Base-by-base conservation (phyloP, 2,329 filamentous ascomycete genomes). In the Ilyonectria mors-panacis region DNA sequence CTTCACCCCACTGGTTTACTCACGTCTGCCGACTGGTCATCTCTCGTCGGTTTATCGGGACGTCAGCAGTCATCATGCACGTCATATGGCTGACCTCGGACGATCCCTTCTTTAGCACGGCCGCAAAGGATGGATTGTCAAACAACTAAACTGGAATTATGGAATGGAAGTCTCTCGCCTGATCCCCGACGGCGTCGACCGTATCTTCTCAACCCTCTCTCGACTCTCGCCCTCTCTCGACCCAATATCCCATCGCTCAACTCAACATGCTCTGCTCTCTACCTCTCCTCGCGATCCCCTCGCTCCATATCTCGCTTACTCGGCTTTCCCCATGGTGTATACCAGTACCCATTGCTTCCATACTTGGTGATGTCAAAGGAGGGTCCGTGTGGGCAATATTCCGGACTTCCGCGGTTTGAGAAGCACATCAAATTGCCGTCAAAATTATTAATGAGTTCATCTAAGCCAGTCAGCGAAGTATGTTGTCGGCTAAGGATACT, bases 391-490 rank as follows among this genome's bases (percentile, higher is more conserved):
- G 62, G 67, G 30, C 70, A 73, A n/a, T 53, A 62, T 30, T 68
- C 66, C 1, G 51, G 53, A 30, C 57, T n/a, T 1, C 70, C 70
- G 6, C 48, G 51, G 13, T 51, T 55, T 2, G 59, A 63, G 3
- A 62, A 62, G 26, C 70, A 72, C n/a, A 39, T 59, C 57, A 73
- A 23, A 21, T 67, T 61, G 4, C 70, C 70, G 19, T 72, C 63
- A 2, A 59, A 58, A 1, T 69, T 71, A 1, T 51, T 50, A 15
- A 73, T 37, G 45, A 70, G 59, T 15, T 63, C 53, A 19, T 72
- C 70, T 73, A 33, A 15, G 15, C 13, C 4, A 10, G 51, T 56
- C 17, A 56, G 44, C 19, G 33, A 35, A 21, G 6, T 23, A 6
- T 17, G 6, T 21, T 9, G 2, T 48, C 6, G 23, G 4, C 4